Evolutionary conservation across 2,329 filamentous ascomycete species (phyloP).

Genomic region (Apiospora arundinis): DNA sequence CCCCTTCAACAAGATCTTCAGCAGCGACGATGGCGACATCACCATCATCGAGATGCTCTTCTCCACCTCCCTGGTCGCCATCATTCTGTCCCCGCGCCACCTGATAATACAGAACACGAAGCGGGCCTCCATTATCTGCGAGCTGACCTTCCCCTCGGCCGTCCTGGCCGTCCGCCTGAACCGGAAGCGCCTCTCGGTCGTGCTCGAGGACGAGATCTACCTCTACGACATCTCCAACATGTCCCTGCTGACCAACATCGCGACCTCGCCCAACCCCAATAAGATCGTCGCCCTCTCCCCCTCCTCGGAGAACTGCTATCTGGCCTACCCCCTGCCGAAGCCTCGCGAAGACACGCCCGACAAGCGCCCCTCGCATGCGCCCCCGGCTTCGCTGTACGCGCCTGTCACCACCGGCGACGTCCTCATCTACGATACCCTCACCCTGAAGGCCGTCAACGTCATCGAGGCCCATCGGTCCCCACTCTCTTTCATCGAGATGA

Average conservation of each 20-base stretch:
- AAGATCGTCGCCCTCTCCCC: constrained; percentile 93
- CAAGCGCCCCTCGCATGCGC: constrained; percentile 78
- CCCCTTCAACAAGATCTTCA: constrained; percentile 93
- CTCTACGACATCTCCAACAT: constrained; percentile 99
- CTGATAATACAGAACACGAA: constrained; percentile 97
- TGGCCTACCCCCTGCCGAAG: constrained; percentile 89
- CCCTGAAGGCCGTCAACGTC: constrained; percentile 91
- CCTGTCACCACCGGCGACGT: constrained; percentile 90
- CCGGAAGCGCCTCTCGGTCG: constrained; percentile 89
- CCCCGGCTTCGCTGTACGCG: constrained; percentile 78
- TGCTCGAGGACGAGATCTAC: constrained; percentile 96
- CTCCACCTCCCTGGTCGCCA: constrained; percentile 92
- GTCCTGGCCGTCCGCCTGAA: constrained; percentile 94
- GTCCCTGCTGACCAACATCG: constrained; percentile 90
- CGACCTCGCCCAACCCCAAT: constrained; percentile 90
- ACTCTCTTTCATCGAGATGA: constrained; percentile 87
- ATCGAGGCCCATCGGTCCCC: constrained; percentile 94
- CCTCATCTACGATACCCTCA: constrained; percentile 87
- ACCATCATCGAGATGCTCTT: constrained; percentile 98
- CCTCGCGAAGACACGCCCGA: constrained; percentile 66
- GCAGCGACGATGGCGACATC: constrained; percentile 93
- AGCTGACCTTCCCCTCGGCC: constrained; percentile 97
- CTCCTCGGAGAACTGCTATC: constrained; percentile 93
- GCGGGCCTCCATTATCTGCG: constrained; percentile 87
- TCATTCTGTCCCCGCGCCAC: constrained; percentile 89